These are phyloP conservation scores for Myrica gale DNA, from an alignment of 306 rosid species.

Conservation along the genomic window DNA sequence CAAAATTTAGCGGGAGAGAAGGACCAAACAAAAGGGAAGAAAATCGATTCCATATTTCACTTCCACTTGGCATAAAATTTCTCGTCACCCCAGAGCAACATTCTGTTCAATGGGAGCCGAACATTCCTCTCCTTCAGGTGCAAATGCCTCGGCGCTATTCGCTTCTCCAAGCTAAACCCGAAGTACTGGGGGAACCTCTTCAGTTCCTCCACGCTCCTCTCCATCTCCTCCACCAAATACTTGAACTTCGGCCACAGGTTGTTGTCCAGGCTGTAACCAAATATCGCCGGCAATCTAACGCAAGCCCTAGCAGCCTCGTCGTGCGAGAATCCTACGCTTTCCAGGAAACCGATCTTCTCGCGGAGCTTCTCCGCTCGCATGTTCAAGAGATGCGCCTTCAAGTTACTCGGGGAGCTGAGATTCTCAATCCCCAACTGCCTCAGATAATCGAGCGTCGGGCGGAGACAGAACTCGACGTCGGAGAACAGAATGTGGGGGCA, in stretches of 20 bases:
- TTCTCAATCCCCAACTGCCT: conserved; percentile 41
- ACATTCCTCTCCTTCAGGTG: conserved; percentile 63
- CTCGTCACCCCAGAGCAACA: conserved; percentile 65
- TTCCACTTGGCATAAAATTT: conserved; percentile 66
- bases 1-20: not conserved
- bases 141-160: conserved; percentile 66
- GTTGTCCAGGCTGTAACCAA: conserved; percentile 67
- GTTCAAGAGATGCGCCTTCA: conserved; percentile 68
- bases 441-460: conserved; percentile 61
- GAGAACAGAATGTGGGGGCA: conserved; percentile 69
- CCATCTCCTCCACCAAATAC: conserved; percentile 66
- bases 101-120: conserved; percentile 55
- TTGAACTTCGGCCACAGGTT: conserved; percentile 59
- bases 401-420: conserved; percentile 42
- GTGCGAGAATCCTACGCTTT: conserved; percentile 47
- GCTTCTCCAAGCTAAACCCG: conserved; percentile 66
- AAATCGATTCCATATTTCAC: not conserved
- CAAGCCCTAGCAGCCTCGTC: conserved; percentile 52
- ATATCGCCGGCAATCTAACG: conserved; percentile 61
- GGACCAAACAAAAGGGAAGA: not conserved
- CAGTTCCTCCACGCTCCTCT: conserved; percentile 62
- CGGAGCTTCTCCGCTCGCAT: conserved; percentile 62
- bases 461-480: conserved; percentile 61
- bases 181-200: conserved; percentile 72
- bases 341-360: conserved; percentile 44